phyloP scores from a whole-genome alignment of 352 stramenopile genomes.

The Globisporangium abappressorium region DNA sequence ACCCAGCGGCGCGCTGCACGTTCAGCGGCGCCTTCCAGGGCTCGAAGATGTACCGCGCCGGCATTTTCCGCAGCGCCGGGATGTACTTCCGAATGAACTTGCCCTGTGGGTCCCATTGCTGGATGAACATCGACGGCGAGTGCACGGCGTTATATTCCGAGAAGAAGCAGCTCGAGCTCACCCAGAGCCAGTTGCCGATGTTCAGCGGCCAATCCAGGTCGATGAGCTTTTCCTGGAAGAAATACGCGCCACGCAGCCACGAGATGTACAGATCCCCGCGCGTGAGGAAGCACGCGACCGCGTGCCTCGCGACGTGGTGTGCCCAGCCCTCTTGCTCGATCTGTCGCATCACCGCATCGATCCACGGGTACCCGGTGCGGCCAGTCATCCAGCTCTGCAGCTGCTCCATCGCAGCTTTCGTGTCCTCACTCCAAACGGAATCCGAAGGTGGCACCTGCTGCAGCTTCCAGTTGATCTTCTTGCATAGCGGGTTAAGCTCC shows the following conservation, averaged over 20 bases:
- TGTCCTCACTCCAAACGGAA: constrained; percentile 26
- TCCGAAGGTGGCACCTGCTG: constrained; percentile 24
- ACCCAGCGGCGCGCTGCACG: constrained; percentile 82
- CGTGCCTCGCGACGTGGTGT: constrained; percentile 86
- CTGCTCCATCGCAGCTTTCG: constrained; percentile 50
- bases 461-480: constrained; percentile 69
- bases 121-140: constrained; percentile 87
- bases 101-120: constrained; percentile 92
- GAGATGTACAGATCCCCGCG: constrained; percentile 93
- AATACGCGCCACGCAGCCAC: constrained; percentile 89
- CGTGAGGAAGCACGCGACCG: constrained; percentile 96
- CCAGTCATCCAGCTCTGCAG: constrained; percentile 88
- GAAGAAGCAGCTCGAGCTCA: constrained; percentile 94
- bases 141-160: constrained; percentile 96
- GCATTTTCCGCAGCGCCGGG: constrained; percentile 87
- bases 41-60: constrained; percentile 96
- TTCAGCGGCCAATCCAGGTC: constrained; percentile 97
- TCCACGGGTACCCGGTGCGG: constrained; percentile 96
- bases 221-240: constrained; percentile 92
- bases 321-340: constrained; percentile 88
- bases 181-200: constrained; percentile 97
- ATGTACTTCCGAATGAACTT: constrained; percentile 92
- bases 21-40: constrained; percentile 93
- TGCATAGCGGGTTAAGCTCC: constrained; percentile 86
- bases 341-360: constrained; percentile 95